Conservation (phyloP, 148 eudicot species). For the Camellia lanceoleosa region DNA sequence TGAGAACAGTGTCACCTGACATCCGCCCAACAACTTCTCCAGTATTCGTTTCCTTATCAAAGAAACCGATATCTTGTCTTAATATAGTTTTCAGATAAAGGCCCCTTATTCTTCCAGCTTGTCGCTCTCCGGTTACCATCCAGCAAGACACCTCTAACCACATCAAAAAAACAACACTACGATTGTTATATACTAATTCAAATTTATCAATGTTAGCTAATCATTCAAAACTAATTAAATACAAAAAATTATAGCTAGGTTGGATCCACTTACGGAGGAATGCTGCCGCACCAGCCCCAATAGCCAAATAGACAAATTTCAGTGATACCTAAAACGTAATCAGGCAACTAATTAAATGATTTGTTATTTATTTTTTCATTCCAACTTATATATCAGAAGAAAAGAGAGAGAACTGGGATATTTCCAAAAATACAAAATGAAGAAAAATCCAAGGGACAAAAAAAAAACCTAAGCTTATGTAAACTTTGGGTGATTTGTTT, state of each 20-base stretch:
- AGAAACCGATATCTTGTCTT: conserved; percentile 67
- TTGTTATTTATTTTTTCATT: not conserved
- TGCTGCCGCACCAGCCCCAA: conserved; percentile 44
- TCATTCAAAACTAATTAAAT: no score
- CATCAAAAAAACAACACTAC: not conserved
- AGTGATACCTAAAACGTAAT: conserved; percentile 41
- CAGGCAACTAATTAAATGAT: not conserved
- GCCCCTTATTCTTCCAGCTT: conserved; percentile 62
- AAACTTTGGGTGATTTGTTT: not conserved
- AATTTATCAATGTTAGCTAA: no score
- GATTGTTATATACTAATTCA: no score
- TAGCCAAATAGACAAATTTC: conserved; percentile 55
- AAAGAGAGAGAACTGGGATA: not conserved
- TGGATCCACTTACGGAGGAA: conserved; percentile 55
- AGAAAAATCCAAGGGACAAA: not conserved
- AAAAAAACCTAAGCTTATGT: not conserved
- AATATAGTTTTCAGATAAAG: conserved; percentile 63
- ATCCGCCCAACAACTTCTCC: conserved; percentile 82
- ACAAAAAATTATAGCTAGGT: not conserved
- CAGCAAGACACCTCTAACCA: conserved; percentile 69
- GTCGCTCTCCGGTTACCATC: conserved; percentile 85
- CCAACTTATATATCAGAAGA: no score
- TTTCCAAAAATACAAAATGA: not conserved
- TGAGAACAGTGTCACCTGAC: conserved; percentile 79
- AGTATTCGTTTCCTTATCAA: conserved; percentile 69